phyloP scores from a whole-genome alignment of 129 eudicot genomes.

The Apium graveolens region DNA sequence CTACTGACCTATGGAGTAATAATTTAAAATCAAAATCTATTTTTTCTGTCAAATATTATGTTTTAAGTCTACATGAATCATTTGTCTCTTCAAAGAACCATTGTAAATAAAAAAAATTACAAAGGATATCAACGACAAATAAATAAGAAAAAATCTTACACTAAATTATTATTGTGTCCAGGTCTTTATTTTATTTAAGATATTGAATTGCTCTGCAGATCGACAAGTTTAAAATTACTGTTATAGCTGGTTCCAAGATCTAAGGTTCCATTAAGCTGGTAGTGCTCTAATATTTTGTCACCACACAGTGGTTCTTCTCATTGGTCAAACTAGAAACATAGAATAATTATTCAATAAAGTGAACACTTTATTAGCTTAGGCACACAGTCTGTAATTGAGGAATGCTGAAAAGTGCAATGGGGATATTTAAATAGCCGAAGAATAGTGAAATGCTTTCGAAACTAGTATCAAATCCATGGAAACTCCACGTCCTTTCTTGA shows the following conservation, averaged over 20 bases:
- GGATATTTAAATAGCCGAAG: too few relatives aligned
- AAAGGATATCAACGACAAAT: too few relatives aligned
- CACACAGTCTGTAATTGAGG: conserved; percentile 52
- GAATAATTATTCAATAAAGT: background rate
- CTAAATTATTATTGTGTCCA: conserved; percentile 12
- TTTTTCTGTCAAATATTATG: too few relatives aligned
- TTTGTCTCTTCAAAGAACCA: background rate
- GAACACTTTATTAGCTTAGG: conserved; percentile 13
- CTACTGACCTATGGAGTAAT: too few relatives aligned
- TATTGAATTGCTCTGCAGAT: conserved; percentile 44
- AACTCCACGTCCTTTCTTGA: too few relatives aligned
- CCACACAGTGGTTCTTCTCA: background rate
- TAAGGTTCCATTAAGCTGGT: conserved; percentile 44
- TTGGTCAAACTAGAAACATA: background rate
- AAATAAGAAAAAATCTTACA: conserved; percentile 26
- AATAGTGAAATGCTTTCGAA: too few relatives aligned
- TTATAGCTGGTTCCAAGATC: conserved; percentile 36
- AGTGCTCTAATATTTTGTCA: conserved; percentile 40
- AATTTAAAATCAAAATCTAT: too few relatives aligned
- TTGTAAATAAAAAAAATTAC: too few relatives aligned
- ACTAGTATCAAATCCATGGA: too few relatives aligned
- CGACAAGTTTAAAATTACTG: conserved; percentile 41
- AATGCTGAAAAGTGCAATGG: conserved; percentile 35
- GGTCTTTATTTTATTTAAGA: conserved; percentile 19
- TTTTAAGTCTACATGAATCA: conserved; percentile 44